A percentile compares a stretch with the other conserved stretches of the same genome.
Conservation (phyloP, 2,329 filamentous ascomycete species). For the Alternaria sp. region DNA sequence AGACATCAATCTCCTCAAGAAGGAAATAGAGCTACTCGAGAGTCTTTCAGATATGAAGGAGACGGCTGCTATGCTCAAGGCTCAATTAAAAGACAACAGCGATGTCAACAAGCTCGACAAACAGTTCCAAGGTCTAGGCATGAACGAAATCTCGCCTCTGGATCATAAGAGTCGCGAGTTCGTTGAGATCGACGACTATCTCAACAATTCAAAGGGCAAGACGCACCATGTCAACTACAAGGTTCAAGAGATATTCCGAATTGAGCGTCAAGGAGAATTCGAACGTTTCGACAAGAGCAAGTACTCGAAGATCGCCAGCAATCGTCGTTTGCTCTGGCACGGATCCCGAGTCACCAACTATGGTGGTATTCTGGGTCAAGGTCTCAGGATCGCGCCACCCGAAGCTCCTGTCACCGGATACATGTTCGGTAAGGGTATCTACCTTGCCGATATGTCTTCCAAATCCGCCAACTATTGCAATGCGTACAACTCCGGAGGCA, state of each 20-base stretch:
- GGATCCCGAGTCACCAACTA: conserved; percentile 85
- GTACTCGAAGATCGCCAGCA: conserved; percentile 64
- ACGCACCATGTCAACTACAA: conserved; percentile 71
- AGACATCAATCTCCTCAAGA: conserved; percentile 67
- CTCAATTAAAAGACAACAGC: conserved; percentile 58
- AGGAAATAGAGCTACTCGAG: conserved; percentile 80
- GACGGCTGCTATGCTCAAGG: conserved; percentile 78
- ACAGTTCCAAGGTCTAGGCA: conserved; percentile 73
- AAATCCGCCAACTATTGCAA: conserved; percentile 84
- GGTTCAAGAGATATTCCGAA: conserved; percentile 80
- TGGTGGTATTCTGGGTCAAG: conserved; percentile 85
- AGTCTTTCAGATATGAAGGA: conserved; percentile 87
- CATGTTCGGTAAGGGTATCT: conserved; percentile 92
- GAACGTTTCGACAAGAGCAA: conserved; percentile 70
- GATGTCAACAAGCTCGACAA: conserved; percentile 72
- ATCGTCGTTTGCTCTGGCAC: conserved; percentile 85
- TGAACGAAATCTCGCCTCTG: conserved; percentile 80
- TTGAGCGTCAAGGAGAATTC: conserved; percentile 76
- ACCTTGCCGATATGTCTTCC: conserved; percentile 80
- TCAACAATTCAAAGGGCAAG: conserved; percentile 69
- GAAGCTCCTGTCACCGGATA: conserved; percentile 82
- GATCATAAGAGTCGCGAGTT: conserved; percentile 69
- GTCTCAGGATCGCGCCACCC: conserved; percentile 86
- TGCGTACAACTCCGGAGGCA: conserved; percentile 67
- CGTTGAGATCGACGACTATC: conserved; percentile 69